Evolutionary conservation across 2,329 filamentous ascomycete species (phyloP), one percentile per base, ranked within the genome.

Genomic region (Diaporthe caulivora): DNA sequence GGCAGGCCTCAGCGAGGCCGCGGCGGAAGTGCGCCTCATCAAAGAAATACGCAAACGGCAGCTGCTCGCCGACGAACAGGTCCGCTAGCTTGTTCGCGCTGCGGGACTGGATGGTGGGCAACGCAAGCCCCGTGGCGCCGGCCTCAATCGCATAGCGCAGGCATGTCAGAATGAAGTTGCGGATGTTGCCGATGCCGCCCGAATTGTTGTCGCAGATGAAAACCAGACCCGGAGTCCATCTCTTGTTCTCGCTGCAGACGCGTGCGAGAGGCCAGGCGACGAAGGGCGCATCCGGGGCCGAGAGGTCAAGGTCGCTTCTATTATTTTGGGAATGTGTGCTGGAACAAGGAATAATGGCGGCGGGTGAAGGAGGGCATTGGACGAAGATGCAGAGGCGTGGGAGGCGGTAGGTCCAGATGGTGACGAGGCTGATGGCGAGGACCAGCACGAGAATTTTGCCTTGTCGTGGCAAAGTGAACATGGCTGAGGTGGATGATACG

Each of bases 201-300:
- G 85, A 85, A 77, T 87, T 88, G 78, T 87, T 87, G 77, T 86
- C 86, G 80, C 86, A 88, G 26, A 85, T 78, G 72, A 84, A 87
- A 15, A 86, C 80, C 34, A 87, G 76, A 1, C 85, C 85, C 0
- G 84, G 81, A 0, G 81, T 80, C 82, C 82, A 86, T n/a, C n/a
- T 60, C 1, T 72, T 77, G 1, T 84, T 80, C 75, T 87, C 85
- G 29, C 82, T 79, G 79, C 86, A 87, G 8, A 84, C 80, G 9
- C 86, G 78, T 49, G 81, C 80, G 62, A 87, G 76, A 9, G 86
- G 86, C 85, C 86, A 86, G 49, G 82, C 79, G 77, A 87, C 78
- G 77, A 87, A 87, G 17, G 84, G 83, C 2, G 83, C 81, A 44
- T 84, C 82, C 18, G 82, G 79, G 18, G 78, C 76, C 9, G 83